A percentile compares a stretch with the other conserved stretches of the same genome.
phyloP scores from a whole-genome alignment of 129 eudicot species.

The Calendula officinalis region DNA sequence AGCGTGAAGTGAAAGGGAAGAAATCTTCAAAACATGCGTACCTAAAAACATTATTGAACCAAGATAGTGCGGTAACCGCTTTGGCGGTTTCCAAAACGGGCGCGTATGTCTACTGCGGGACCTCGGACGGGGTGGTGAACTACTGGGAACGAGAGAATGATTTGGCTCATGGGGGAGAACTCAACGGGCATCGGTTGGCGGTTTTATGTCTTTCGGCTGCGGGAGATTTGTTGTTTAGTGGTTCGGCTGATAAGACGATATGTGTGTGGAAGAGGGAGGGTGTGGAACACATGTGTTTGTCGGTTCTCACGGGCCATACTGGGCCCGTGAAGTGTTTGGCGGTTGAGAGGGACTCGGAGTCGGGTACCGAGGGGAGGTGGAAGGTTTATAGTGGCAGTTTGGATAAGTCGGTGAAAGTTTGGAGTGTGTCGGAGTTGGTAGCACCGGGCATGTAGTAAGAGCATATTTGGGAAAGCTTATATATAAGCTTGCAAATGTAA shows the following conservation, averaged over 20 bases:
- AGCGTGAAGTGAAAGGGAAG: conserved; percentile 58
- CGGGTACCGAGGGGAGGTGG: conserved; percentile 36
- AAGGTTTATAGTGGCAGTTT: conserved; percentile 90
- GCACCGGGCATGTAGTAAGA: conserved; percentile 33
- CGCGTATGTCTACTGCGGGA: conserved; percentile 62
- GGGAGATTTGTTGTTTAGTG: conserved; percentile 70
- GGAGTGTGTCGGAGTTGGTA: conserved; percentile 81
- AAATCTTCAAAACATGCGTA: conserved; percentile 38
- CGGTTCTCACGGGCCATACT: conserved; percentile 63
- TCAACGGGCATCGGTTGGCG: conserved; percentile 83
- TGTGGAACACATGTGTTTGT: conserved; percentile 51
- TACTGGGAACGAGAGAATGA: conserved; percentile 71
- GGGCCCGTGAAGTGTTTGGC: conserved; percentile 90
- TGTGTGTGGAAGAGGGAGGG: conserved; percentile 95
- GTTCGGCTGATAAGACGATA: conserved; percentile 87
- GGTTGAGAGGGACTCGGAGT: conserved; percentile 48
- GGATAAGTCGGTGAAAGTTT: conserved; percentile 85
- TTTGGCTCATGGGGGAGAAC: conserved; percentile 66
- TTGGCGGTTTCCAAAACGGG: conserved; percentile 48
- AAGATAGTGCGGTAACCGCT: conserved; percentile 82
- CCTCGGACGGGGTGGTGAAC: conserved; percentile 83
- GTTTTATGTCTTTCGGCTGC: conserved; percentile 73
- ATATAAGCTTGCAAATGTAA: no score
- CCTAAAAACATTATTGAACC: conserved; percentile 57
- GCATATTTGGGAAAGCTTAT: no score